A percentile compares a stretch with the other conserved stretches of the same genome.
These are phyloP conservation scores for Neofusicoccum laricinum DNA, from an alignment of 2,329 filamentous ascomycete genomes.

Conservation along the genomic window DNA sequence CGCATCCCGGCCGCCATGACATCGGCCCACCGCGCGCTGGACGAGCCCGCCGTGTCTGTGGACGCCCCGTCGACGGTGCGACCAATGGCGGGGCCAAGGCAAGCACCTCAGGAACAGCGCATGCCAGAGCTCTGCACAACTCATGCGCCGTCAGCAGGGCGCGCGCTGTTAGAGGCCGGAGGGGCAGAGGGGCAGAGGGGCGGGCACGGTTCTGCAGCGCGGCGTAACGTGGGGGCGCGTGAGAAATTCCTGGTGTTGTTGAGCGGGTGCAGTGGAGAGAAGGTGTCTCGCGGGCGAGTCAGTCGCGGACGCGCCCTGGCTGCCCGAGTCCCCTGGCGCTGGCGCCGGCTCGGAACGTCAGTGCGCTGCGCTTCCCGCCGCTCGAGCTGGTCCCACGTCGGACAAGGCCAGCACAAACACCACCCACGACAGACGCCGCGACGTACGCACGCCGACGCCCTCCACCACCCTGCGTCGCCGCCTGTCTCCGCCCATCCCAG, in stretches of 20 bases:
- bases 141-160: conserved; percentile 10
- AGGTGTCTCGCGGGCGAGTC: background rate
- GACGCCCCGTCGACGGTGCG: background rate
- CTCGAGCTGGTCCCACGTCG: conserved; percentile 3
- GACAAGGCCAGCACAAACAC: conserved; percentile 3
- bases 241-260: background rate
- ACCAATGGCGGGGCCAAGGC: background rate
- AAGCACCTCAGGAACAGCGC: conserved; percentile 9
- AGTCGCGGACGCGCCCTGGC: background rate
- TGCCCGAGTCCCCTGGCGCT: background rate
- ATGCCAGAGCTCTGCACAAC: conserved; percentile 10
- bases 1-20: background rate
- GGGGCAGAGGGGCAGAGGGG: background rate
- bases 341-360: background rate
- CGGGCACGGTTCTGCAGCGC: background rate
- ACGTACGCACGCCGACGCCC: background rate
- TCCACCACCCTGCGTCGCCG: background rate
- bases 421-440: background rate
- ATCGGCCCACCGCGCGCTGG: background rate
- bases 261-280: background rate
- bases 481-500: background rate
- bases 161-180: background rate
- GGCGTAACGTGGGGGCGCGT: too few species aligned
- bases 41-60: background rate
- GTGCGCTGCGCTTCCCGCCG: background rate